Percentiles rank a stretch among this genome's conserved stretches.
Evolutionary conservation across 441 rosid species (phyloP).

Genomic region (Syzygium malaccense): DNA sequence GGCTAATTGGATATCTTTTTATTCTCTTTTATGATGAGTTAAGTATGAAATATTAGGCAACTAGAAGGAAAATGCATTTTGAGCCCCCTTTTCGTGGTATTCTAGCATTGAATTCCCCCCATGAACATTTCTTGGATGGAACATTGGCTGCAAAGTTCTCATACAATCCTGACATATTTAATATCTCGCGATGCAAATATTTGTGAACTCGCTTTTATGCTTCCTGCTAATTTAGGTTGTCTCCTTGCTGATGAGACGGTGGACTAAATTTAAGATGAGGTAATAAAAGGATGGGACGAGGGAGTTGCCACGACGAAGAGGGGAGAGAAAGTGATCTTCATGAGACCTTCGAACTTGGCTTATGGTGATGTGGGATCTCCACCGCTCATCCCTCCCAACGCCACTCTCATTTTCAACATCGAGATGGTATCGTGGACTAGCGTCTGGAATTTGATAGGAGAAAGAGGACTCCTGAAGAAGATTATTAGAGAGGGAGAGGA

Average conservation of each 20-base stretch:
- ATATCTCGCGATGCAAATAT: neutral
- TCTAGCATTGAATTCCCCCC: neutral
- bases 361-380: neutral
- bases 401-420: neutral
- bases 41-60: constrained; percentile 14
- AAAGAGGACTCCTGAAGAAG: constrained; percentile 51
- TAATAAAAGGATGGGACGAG: constrained; percentile 30
- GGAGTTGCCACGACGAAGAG: constrained; percentile 2
- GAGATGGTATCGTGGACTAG: constrained; percentile 30
- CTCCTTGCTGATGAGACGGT: neutral
- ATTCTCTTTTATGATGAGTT: too few relatives aligned
- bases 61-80: neutral
- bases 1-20: neutral
- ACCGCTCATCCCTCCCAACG: neutral
- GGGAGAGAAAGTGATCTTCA: constrained; percentile 1
- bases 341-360: neutral
- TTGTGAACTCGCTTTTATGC: neutral
- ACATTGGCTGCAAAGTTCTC: neutral
- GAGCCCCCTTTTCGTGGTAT: neutral
- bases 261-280: constrained; percentile 25
- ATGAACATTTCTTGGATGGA: neutral
- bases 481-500: constrained; percentile 31
- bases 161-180: neutral
- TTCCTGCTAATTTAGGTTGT: neutral
- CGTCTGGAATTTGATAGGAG: constrained; percentile 39